A percentile compares a stretch with the other conserved stretches of the same genome.
Conservation (phyloP, 345 rosid genomes). For the Dipteronia sinensis region DNA sequence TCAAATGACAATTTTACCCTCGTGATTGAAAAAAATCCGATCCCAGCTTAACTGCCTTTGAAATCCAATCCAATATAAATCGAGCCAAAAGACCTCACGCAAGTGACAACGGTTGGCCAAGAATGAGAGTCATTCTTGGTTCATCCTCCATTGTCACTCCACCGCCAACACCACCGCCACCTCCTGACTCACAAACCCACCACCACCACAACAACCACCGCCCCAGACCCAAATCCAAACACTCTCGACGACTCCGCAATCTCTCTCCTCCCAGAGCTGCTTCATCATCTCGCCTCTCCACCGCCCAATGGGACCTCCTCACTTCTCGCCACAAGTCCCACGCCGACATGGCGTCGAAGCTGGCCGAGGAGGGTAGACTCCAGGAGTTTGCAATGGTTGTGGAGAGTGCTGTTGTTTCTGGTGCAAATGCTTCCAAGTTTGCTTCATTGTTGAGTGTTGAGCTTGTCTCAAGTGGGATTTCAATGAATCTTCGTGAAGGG, state of each 20-base stretch:
- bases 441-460: slow-evolving; percentile 42
- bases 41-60: slow-evolving; percentile 51
- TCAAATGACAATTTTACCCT: neutral
- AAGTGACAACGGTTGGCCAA: slow-evolving; percentile 40
- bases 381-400: slow-evolving; percentile 57
- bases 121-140: slow-evolving; percentile 69
- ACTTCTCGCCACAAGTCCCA: slow-evolving; percentile 36
- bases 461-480: slow-evolving; percentile 53
- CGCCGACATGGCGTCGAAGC: slow-evolving; percentile 62
- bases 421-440: slow-evolving; percentile 52
- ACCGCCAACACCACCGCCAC: slow-evolving; percentile 10
- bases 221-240: slow-evolving; percentile 32
- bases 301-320: slow-evolving; percentile 43
- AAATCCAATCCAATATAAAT: slow-evolving; percentile 51
- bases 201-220: slow-evolving; percentile 31
- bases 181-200: slow-evolving; percentile 3
- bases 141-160: slow-evolving; percentile 45
- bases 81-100: neutral
- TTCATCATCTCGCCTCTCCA: slow-evolving; percentile 28
- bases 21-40: neutral
- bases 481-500: slow-evolving; percentile 55
- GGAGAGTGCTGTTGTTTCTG: slow-evolving; percentile 58
- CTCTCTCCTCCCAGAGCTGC: slow-evolving; percentile 32
- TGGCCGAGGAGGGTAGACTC: slow-evolving; percentile 71
- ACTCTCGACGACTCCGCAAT: slow-evolving; percentile 2